phyloP scores from a whole-genome alignment of 352 stramenopile species.

The Halophytophthora polymorphica region DNA sequence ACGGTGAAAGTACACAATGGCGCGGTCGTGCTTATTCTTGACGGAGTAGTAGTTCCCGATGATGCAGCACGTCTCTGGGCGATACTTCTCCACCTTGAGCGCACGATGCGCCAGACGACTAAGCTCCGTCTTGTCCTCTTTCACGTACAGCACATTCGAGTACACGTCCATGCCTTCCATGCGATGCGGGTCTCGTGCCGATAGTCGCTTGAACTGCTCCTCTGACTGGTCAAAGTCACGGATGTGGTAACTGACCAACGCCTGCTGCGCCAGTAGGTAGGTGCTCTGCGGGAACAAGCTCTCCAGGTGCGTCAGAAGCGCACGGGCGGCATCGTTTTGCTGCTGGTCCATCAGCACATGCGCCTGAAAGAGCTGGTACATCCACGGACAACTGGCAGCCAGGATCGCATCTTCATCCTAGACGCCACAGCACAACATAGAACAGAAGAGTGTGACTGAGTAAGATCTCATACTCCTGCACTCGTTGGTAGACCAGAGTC shows the following conservation, averaged over 20 bases:
- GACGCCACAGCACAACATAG: neutral
- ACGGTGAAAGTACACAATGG: conserved; percentile 96
- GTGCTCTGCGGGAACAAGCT: conserved; percentile 62
- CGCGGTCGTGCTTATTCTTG: conserved; percentile 94
- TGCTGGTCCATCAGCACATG: conserved; percentile 77
- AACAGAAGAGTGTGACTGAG: neutral
- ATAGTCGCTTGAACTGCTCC: conserved; percentile 68
- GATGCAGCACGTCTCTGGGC: conserved; percentile 98
- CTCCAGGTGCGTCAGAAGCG: conserved; percentile 48
- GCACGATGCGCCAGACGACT: conserved; percentile 89
- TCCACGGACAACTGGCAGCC: conserved; percentile 56
- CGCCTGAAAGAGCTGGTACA: conserved; percentile 84
- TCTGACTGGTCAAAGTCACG: conserved; percentile 81
- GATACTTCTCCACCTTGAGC: conserved; percentile 96
- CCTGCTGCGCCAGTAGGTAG: conserved; percentile 75
- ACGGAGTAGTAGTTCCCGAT: conserved; percentile 91
- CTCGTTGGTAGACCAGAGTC: neutral
- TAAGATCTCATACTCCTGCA: too few relatives aligned
- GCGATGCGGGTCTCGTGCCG: conserved; percentile 60
- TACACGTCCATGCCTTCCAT: conserved; percentile 85
- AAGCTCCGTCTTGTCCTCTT: conserved; percentile 83
- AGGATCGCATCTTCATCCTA: conserved; percentile 63
- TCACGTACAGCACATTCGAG: conserved; percentile 86
- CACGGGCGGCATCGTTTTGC: conserved; percentile 62
- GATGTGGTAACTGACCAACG: conserved; percentile 77